These are phyloP conservation scores for Elaeis oleifera DNA, from an alignment of 202 grass and related monocot genomes.

Conservation along the genomic window DNA sequence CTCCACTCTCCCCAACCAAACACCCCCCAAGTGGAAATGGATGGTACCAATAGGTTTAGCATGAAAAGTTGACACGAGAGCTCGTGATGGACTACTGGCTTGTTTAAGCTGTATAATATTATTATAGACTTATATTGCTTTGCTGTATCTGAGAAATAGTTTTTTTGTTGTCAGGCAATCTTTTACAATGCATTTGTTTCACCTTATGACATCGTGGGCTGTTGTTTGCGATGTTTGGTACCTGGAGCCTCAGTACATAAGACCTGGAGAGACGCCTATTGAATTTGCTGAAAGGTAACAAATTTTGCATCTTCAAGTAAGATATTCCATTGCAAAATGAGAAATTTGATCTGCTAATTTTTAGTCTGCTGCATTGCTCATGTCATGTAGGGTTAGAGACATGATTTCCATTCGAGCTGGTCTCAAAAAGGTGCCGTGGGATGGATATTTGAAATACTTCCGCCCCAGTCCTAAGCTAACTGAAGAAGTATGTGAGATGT, in stretches of 20 bases:
- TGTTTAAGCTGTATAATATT: no score
- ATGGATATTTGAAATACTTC: conserved; percentile 94
- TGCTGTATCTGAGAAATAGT: background rate
- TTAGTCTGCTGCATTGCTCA: background rate
- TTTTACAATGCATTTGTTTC: conserved; percentile 81
- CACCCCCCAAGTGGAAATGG: no score
- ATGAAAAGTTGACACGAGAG: no score
- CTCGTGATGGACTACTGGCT: no score
- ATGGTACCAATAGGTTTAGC: no score
- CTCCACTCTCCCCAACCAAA: no score
- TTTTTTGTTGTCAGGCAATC: conserved; percentile 60
- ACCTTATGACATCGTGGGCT: conserved; percentile 96
- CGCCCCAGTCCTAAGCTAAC: conserved; percentile 95
- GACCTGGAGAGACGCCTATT: conserved; percentile 72
- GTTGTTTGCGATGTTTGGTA: conserved; percentile 99
- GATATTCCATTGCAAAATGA: no score
- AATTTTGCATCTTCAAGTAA: conserved; percentile 5
- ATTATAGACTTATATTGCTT: no score
- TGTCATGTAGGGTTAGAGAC: conserved; percentile 64
- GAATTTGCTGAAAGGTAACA: conserved; percentile 93
- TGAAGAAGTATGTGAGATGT: conserved; percentile 60
- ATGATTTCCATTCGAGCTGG: conserved; percentile 96
- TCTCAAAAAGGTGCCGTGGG: conserved; percentile 94
- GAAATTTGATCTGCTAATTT: no score
- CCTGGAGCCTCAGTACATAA: conserved; percentile 83